A percentile compares a stretch with the other conserved stretches of the same genome.
Evolutionary conservation across 2,329 filamentous ascomycete species (phyloP).

Genomic region (Penicillium sp.): DNA sequence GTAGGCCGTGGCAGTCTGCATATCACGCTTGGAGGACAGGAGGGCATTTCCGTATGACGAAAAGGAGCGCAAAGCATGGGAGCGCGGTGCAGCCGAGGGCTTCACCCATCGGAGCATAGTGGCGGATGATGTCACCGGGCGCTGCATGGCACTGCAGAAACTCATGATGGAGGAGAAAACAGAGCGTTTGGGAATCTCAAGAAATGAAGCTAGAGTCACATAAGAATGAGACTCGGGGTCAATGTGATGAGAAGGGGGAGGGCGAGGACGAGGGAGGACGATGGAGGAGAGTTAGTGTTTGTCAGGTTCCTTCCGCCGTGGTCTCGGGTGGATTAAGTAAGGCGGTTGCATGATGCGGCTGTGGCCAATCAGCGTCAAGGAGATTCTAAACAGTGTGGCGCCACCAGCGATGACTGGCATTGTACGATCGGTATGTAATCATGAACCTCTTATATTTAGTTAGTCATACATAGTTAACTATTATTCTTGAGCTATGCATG

Average conservation of each 20-base stretch:
- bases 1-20: constrained; percentile 65
- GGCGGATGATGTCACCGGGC: constrained; percentile 49
- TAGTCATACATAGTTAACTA: no score
- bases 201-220: constrained; percentile 18
- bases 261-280: constrained; percentile 10
- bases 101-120: constrained; percentile 41
- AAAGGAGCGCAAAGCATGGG: constrained; percentile 46
- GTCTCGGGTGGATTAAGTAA: constrained; percentile 27
- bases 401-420: no score
- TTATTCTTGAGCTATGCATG: not conserved
- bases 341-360: constrained; percentile 18
- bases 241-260: no score
- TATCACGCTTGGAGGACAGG: constrained; percentile 56
- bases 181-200: constrained; percentile 5
- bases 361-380: constrained; percentile 37
- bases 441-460: no score
- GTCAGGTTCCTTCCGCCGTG: constrained; percentile 14
- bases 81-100: constrained; percentile 40
- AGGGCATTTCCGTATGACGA: constrained; percentile 45
- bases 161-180: constrained; percentile 36
- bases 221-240: constrained; percentile 9
- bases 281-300: constrained; percentile 12
- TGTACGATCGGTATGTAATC: no score
- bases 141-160: constrained; percentile 37
- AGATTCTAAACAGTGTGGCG: constrained; percentile 41